Evolutionary conservation across 805 yeast genomes (phyloP), one percentile per base, ranked within the genome.

Genomic region (Diddensiella transvaalensis): DNA sequence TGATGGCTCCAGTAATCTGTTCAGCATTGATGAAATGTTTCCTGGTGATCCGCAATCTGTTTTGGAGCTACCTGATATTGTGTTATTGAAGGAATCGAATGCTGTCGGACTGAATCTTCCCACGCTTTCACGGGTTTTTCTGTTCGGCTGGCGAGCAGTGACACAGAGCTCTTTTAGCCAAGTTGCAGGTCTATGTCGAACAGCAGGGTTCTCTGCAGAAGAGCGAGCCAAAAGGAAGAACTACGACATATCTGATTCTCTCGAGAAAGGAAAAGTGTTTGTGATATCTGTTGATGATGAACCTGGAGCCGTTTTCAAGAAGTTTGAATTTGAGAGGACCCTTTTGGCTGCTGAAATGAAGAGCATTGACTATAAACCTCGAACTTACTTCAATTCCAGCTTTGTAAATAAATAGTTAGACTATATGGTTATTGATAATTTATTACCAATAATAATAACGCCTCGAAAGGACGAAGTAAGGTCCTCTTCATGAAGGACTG

Each of bases 31-130:
- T 5, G 18, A 22, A n/a, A 23, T 40, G 33, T 40, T 22, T 19
- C 21, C 41, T 15, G 32, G 21, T 10, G 38, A 13, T 17, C 8
- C 17, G 10, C 8, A 8, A 15, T 21, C 33, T 11, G n/a, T n/a
- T n/a, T n/a, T n/a, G n/a, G n/a, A n/a, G n/a, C 8, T 22, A n/a
- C 43, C 43, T 8, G 29, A 40, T 21, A 22, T 49, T 4, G 36
- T 49, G 6, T n/a, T 48, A 15, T 10, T 22, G 4, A 40, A 42
- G 26, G 30, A 46, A 2, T 15, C 10, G 19, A 38, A 42, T 23
- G 30, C 42, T 17, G 47, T 39, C n/a, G 53, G 53, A 13, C 39
- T 49, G 3, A 33, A 42, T 29, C 41, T 49, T 24, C 36, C 40
- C 3, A 38, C 32, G 5, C 24, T 49, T 17, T 40, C 43, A 8